Evolutionary conservation across 352 stramenopile genomes (phyloP).

Genomic region (Pythium periplocum): DNA sequence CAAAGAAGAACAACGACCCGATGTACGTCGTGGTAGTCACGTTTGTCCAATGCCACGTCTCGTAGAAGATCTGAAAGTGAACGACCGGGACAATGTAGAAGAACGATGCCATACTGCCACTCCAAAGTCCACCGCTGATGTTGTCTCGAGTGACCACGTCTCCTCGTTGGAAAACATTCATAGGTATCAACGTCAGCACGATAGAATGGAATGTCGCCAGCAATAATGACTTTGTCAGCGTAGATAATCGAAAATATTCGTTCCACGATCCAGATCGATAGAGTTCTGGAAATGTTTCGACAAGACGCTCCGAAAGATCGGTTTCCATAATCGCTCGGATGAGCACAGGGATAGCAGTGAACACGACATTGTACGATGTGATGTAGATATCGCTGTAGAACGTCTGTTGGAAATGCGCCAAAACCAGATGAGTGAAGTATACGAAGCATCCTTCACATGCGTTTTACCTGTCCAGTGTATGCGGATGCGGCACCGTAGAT

Average conservation of each 20-base stretch:
- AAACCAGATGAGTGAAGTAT: background rate
- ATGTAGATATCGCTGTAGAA: slow-evolving; percentile 84
- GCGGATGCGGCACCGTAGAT: slow-evolving; percentile 81
- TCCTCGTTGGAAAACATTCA: slow-evolving; percentile 46
- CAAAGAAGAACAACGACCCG: slow-evolving; percentile 44
- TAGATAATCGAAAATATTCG: slow-evolving; percentile 55
- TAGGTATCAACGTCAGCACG: slow-evolving; percentile 45
- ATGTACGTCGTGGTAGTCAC: slow-evolving; percentile 35
- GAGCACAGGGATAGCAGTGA: slow-evolving; percentile 88
- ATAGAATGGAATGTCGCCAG: slow-evolving; percentile 57
- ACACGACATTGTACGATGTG: slow-evolving; percentile 94
- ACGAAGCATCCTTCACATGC: background rate
- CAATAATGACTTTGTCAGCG: slow-evolving; percentile 29
- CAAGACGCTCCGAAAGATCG: slow-evolving; percentile 60
- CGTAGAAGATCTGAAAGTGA: slow-evolving; percentile 80
- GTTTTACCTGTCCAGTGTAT: slow-evolving; percentile 77
- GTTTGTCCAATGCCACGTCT: slow-evolving; percentile 78
- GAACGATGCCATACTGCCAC: slow-evolving; percentile 90
- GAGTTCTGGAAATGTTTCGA: slow-evolving; percentile 64
- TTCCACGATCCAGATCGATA: slow-evolving; percentile 57
- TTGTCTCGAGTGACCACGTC: slow-evolving; percentile 49
- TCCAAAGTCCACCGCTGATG: slow-evolving; percentile 62
- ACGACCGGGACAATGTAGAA: slow-evolving; percentile 92
- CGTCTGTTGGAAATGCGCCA: slow-evolving; percentile 30
- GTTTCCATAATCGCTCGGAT: slow-evolving; percentile 71